Evolutionary conservation across 768 basidiomycete species (phyloP), one percentile per base, ranked within the genome.

Genomic region (Lanmaoa pseudosensibilis): DNA sequence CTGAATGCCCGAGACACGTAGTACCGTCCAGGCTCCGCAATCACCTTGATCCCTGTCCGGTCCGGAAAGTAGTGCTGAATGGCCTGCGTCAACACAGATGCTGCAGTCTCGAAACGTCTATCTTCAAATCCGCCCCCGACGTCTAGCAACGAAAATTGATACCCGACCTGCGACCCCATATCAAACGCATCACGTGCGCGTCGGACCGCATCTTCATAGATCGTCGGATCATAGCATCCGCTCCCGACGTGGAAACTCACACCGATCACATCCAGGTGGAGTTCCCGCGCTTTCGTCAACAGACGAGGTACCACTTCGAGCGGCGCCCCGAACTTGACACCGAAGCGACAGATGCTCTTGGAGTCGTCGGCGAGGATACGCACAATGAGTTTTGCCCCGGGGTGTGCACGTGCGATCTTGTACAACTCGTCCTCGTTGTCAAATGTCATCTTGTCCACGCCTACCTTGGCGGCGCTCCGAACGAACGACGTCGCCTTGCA

Each of bases 331-430:
- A 94, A 99, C 74, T 98, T 98, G 73, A 92, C 83, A 6, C 94
- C 94, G 47, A 99, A 86, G 18, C 91, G 87, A 70, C 96, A 98
- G 15, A 98, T 76, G 56, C 88, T 90, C 76, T 93, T 97, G 43
- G 91, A 92, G 74, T 98, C 97, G 74, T 99, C 97, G n/a, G 96
- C 94, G 46, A 98, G 80, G 71, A 99, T 98, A 62, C 97, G 92
- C 37, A 98, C 74, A 63, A 98, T 86, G 46, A 97, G 83, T 73
- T 92, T 87, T 10, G 97, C 95, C 33, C 73, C 65, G 0, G 94
- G 92, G 70, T 94, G 86, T 6, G 80, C 75, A 34, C 88, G 86
- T 18, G 90, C 85, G 57, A 98, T 84, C 77, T 99, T 99, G 84
- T 89, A 83, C 18, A 99, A 77, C 71, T 99, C 97, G 75, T 99